Evolutionary conservation across 2,329 filamentous ascomycete genomes (phyloP).

Genomic region (Aspergillus fischeri): DNA sequence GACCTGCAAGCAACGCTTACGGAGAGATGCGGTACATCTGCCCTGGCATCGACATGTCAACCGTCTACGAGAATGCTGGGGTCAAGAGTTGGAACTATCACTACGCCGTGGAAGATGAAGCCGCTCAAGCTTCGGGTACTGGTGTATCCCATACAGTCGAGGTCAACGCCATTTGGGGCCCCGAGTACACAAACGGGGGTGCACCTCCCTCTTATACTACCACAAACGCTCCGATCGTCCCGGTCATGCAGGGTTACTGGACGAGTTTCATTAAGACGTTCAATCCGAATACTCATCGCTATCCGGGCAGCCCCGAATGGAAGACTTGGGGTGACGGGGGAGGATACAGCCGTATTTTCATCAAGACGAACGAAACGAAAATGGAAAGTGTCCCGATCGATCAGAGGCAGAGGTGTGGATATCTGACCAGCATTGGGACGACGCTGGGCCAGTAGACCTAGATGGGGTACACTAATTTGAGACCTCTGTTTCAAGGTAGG

Average conservation of each 20-base stretch:
- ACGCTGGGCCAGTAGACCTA: constrained; percentile 42
- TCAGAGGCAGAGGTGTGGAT: constrained; percentile 45
- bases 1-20: constrained; percentile 55
- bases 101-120: constrained; percentile 62
- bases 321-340: constrained; percentile 35
- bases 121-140: constrained; percentile 48
- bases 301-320: constrained; percentile 50
- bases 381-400: constrained; percentile 44
- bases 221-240: constrained; percentile 56
- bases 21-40: constrained; percentile 65
- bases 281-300: constrained; percentile 60
- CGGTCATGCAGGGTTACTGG: constrained; percentile 67
- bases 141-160: constrained; percentile 68
- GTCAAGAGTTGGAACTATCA: constrained; percentile 61
- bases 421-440: constrained; percentile 47
- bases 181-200: constrained; percentile 47
- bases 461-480: background rate
- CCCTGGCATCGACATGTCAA: constrained; percentile 55
- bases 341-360: constrained; percentile 37
- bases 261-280: constrained; percentile 64
- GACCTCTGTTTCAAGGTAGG: background rate
- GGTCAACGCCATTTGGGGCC: constrained; percentile 63
- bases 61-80: constrained; percentile 33
- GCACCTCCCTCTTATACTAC: constrained; percentile 55
- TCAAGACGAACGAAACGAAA: constrained; percentile 42